Evolutionary conservation across 441 rosid genomes (phyloP).

Genomic region (Theobroma grandiflorum): DNA sequence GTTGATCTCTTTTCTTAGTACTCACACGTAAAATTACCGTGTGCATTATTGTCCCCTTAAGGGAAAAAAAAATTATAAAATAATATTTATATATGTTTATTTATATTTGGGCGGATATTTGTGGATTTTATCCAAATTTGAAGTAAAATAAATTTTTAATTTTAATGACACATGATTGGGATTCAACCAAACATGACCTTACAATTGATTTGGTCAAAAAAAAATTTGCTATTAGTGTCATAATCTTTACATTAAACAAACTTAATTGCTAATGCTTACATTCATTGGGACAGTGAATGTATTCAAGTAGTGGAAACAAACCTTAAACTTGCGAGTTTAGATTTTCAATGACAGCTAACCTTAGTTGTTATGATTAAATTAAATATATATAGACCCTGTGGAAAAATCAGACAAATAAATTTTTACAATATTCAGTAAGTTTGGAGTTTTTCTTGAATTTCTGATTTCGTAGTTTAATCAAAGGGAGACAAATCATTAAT

Average conservation of each 20-base stretch:
- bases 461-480: too few relatives aligned
- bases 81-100: too few relatives aligned
- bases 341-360: too few relatives aligned
- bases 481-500: background rate
- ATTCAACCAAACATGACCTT: background rate
- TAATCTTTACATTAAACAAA: background rate
- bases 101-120: background rate
- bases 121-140: background rate
- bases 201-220: background rate
- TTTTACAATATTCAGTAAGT: too few relatives aligned
- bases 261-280: background rate
- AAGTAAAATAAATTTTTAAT: background rate
- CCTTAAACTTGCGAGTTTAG: background rate
- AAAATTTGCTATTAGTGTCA: background rate
- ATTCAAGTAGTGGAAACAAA: background rate
- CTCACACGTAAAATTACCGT: slow-evolving; percentile 19
- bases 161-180: background rate
- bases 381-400: too few relatives aligned
- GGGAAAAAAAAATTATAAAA: too few relatives aligned
- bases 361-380: too few relatives aligned
- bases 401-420: too few relatives aligned
- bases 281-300: background rate
- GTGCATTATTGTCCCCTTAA: background rate
- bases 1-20: slow-evolving; percentile 13
- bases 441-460: too few relatives aligned